Conservation (phyloP, 495 filamentous ascomycete species). For the Penicillium atrosanguineum region DNA sequence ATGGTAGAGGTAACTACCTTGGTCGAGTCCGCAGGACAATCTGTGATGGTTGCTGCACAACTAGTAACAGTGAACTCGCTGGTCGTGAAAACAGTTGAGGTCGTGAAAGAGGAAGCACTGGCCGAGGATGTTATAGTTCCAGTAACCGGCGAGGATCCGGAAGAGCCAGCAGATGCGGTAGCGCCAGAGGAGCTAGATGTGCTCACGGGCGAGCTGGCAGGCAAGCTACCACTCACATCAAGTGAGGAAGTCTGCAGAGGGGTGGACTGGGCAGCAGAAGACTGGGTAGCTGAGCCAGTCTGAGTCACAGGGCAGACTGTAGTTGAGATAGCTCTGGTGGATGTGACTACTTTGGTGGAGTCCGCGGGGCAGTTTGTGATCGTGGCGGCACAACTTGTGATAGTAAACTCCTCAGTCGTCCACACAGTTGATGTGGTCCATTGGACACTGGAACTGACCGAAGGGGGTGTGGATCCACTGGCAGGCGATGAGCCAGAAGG, state of each 20-base stretch:
- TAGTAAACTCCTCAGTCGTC: conserved; percentile 26
- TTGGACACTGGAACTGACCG: neutral
- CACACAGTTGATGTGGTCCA: conserved; percentile 10
- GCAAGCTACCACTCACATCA: neutral
- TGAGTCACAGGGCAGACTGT: conserved; percentile 32
- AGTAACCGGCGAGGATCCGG: neutral
- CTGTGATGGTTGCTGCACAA: conserved; percentile 43
- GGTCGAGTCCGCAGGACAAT: conserved; percentile 11
- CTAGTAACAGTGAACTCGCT: conserved; percentile 40
- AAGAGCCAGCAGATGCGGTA: neutral
- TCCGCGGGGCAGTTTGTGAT: conserved; percentile 19
- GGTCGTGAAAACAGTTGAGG: conserved; percentile 21
- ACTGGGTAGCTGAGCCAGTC: neutral
- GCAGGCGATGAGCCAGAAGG: too few relatives aligned
- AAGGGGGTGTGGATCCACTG: neutral
- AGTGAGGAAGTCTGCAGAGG: neutral
- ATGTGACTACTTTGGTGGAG: neutral
- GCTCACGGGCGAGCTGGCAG: neutral
- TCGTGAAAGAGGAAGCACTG: neutral
- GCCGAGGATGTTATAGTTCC: neutral
- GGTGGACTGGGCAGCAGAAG: neutral
- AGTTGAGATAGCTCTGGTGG: neutral
- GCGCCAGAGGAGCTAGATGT: neutral
- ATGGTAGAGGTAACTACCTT: conserved; percentile 1
- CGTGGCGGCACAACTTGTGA: conserved; percentile 51